Evolutionary conservation across 202 grass and related monocot species (phyloP), one percentile per base, ranked within the genome.

Genomic region (Schoenoplectus tabernaemontani): DNA sequence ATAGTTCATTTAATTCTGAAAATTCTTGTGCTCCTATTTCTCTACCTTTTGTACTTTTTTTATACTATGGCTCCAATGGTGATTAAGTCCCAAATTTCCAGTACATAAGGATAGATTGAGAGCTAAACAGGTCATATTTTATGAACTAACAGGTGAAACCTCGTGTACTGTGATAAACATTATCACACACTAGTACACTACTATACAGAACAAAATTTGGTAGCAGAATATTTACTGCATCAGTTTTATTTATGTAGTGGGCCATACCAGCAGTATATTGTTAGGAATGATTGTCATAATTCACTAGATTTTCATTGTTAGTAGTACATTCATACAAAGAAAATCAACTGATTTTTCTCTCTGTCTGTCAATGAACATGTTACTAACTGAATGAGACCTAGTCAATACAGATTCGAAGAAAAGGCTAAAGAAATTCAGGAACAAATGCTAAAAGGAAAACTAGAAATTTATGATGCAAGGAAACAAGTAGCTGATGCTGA

Each of bases 401-500:
- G 43, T 79, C 9, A 50, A 64, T 44, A 11, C 58, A 79, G 77
- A 32, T 79, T 61, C 32, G 77, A 79, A 64, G 77, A 60, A 38
- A 79, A 64, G 41, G 39, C 57, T 44, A 79, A 79, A 22, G 77
- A 79, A 79, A 64, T 79, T 32, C 58, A 79, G 12, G 77, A 79
- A 62, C 57, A 79, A 50, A 47, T 79, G 58, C 19, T 90, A 46
- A 93, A 90, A 83, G 91, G 90, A 78, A 93, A 88, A 75, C 79
- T 90, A 87, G 91, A 90, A 81, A 93, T 20, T 62, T 88, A 93
- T 87, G 79, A 85, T 57, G 76, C 84, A 34, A 90, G 84, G 56
- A 90, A 71, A 88, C 84, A 84, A 83, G 76, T 88, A 88, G 83
- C 78, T 77, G 91, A 90, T 90, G 83, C 90, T 81, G 85, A 87